Evolutionary conservation across 192 early-diverging fungal genomes (phyloP), one percentile per base, ranked within the genome.

Genomic region (Mortierella hygrophila): DNA sequence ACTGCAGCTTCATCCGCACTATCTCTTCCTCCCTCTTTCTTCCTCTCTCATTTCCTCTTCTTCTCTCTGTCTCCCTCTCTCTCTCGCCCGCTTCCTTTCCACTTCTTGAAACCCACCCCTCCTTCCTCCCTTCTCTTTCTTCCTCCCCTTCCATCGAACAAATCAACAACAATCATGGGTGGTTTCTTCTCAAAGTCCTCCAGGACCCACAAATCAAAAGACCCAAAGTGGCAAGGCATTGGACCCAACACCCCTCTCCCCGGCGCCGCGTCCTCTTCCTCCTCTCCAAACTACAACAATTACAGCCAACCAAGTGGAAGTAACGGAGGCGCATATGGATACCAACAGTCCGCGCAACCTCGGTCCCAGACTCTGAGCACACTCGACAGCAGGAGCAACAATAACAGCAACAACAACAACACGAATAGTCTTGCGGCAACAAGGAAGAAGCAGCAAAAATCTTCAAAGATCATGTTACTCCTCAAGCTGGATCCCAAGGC

Each of bases 191-290:
- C 84, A 60, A 86, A 81, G 75, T 71, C 76, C 26, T 68, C 74
- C 11, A 80, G 81, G 65, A 35, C 79, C 42, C 75, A 72, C 52
- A 86, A 77, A 72, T 69, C 84, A 71, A 81, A 77, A 65, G 84
- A 86, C 42, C 84, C 84, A 13, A 77, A 74, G 42, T 86, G 84
- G 84, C 84, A 86, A 44, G 84, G 84, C 16, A 81, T 86, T 29
- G 84, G 84, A 35, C 84, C 84, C 35, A 86, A 86, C 69, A 86
- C 84, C 23, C 84, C 84, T 38, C 75, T 78, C 44, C 75, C 84
- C 54, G 44, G 26, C 23, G 68, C 18, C 42, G 57, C 20, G 32
- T 10, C 54, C 15, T 75, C 82, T 8, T 46, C 73, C 6, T 52
- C 49, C 65, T 32, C 60, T 65, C n/a, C n/a, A 23, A 55, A 71